Evolutionary conservation across 225 moss, liverwort and hornwort genomes (phyloP), one percentile per base, ranked within the genome.

Genomic region (Straminergon stramineum): DNA sequence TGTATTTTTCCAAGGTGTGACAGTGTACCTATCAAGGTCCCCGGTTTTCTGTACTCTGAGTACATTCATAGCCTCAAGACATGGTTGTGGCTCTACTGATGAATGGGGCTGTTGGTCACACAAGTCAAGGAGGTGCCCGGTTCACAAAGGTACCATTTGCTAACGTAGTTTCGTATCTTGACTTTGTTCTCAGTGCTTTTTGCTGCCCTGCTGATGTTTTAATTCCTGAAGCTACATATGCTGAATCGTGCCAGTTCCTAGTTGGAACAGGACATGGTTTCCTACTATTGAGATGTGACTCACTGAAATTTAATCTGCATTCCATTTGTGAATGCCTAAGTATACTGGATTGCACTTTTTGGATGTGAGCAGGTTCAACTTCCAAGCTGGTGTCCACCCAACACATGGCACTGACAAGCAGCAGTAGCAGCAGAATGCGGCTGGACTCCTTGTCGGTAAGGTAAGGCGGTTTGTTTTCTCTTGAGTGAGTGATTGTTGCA

Each of bases 381-480:
- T 92, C 81, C 58, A 80, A 80, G 70, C 39, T 81, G 81, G 89
- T 60, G 37, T 79, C 81, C 41, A 89, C 85, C 90, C 52, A 90
- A 75, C 90, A 92, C 90, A 92, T 92, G 90, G 67, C 81, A 70
- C 89, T 91, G 89, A 89, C 89, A 48, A 85, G 64, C 74, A 68
- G 79, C 62, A 77, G 53, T 73, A 65, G 66, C 67, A 67, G 67
- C 67, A 78, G 67, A 55, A 57, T 21, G 86, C 61, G 62, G 52
- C 76, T 28, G 69, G 81, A 63, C 65, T 52, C 60, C 41, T 39
- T 79, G 88, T 86, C 83, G 79, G 88, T 73, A 79, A 65, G 85
- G 65, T 11, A 67, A 65, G 79, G 75, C 70, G 41, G 41, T 57
- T 85, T 58, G 83, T 71, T 74, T 74, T 79, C 66, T 35, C 52